Evolutionary conservation across 805 yeast genomes (phyloP).

Genomic region (Saccharomycopsis sp.): DNA sequence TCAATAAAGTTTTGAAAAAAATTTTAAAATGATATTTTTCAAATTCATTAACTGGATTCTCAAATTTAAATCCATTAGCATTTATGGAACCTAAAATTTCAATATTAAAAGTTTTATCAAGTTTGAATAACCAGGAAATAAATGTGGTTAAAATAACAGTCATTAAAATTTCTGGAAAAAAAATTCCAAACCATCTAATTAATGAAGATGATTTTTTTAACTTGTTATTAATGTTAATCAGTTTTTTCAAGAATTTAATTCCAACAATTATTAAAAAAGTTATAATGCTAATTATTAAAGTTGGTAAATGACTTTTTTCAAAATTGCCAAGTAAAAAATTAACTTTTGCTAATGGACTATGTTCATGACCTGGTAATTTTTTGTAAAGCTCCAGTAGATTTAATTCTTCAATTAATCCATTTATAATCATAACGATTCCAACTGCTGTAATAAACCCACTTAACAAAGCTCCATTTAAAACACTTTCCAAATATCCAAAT

Average conservation of each 20-base stretch:
- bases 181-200: constrained; percentile 30
- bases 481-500: constrained; percentile 76
- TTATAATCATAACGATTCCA: constrained; percentile 73
- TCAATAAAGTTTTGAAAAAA: constrained; percentile 43
- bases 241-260: constrained; percentile 32
- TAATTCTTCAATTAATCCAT: constrained; percentile 60
- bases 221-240: constrained; percentile 22
- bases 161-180: constrained; percentile 76
- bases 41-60: constrained; percentile 45
- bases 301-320: constrained; percentile 36
- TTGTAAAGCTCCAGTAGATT: constrained; percentile 46
- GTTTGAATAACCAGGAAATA: constrained; percentile 36
- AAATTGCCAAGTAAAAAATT: constrained; percentile 43
- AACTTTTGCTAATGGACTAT: constrained; percentile 65
- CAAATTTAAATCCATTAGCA: constrained; percentile 37
- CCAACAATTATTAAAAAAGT: constrained; percentile 38
- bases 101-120: constrained; percentile 44
- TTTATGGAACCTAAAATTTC: constrained; percentile 60
- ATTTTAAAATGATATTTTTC: constrained; percentile 21
- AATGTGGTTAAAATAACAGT: constrained; percentile 57
- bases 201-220: too few species aligned
- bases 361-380: constrained; percentile 40
- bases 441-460: constrained; percentile 82
- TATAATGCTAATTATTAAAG: constrained; percentile 46
- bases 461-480: constrained; percentile 63